Conservation (phyloP, 2,329 filamentous ascomycete genomes). For the Calonectria pseudoreteaudii region DNA sequence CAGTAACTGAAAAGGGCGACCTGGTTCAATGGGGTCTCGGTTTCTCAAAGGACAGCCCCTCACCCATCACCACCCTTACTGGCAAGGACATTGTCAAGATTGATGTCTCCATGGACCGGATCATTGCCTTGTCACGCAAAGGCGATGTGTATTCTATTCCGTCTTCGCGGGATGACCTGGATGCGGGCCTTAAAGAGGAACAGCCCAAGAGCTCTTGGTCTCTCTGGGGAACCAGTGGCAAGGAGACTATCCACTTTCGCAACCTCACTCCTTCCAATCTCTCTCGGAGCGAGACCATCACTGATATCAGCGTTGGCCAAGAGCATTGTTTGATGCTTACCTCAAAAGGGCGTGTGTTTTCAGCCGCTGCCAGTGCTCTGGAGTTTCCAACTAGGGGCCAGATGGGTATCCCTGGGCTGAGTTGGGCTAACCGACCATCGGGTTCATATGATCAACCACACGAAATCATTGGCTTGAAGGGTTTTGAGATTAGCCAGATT, state of each 20-base stretch:
- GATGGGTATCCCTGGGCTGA: conserved; percentile 85
- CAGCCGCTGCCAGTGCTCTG: conserved; percentile 83
- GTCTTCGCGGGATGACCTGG: conserved; percentile 78
- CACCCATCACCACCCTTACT: conserved; percentile 77
- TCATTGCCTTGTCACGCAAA: conserved; percentile 80
- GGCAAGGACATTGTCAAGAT: conserved; percentile 86
- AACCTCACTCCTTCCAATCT: conserved; percentile 74
- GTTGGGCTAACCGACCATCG: conserved; percentile 80
- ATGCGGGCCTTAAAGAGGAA: conserved; percentile 69
- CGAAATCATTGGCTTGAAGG: conserved; percentile 78
- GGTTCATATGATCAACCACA: conserved; percentile 87
- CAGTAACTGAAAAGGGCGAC: conserved; percentile 88
- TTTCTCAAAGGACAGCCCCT: conserved; percentile 73
- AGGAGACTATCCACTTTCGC: conserved; percentile 74
- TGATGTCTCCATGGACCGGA: conserved; percentile 82
- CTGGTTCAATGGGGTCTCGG: conserved; percentile 90
- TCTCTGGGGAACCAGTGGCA: conserved; percentile 67
- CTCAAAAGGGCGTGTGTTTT: conserved; percentile 86
- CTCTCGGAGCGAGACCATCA: conserved; percentile 77
- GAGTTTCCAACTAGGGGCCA: conserved; percentile 87
- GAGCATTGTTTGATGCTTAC: conserved; percentile 92
- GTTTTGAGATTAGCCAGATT: conserved; percentile 78
- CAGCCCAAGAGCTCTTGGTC: conserved; percentile 74
- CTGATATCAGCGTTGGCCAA: conserved; percentile 79
- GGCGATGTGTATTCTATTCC: conserved; percentile 90